Conservation (phyloP, 176 grass and related monocot species). For the Chloris gayana region DNA sequence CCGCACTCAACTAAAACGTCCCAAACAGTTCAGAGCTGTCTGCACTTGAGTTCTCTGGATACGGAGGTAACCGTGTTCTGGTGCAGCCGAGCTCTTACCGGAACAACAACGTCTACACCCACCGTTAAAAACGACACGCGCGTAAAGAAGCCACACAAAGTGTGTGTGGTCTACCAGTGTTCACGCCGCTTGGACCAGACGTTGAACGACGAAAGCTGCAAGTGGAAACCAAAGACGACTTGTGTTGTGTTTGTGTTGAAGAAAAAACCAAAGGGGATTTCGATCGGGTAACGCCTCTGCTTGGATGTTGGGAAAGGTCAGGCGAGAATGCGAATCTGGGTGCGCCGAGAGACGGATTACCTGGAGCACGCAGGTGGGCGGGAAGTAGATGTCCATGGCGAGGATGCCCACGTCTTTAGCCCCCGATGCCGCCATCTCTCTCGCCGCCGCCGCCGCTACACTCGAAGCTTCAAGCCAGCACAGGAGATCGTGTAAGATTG, state of each 20-base stretch:
- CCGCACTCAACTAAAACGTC: too few species aligned
- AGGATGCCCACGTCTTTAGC: slow-evolving; percentile 87
- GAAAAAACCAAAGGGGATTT: neutral
- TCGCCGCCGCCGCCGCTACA: neutral
- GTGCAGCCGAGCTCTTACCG: neutral
- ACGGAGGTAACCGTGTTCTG: too few species aligned
- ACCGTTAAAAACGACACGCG: neutral
- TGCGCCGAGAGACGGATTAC: neutral
- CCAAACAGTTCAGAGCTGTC: too few species aligned
- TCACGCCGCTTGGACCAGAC: neutral
- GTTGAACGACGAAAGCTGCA: neutral
- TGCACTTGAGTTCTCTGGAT: too few species aligned
- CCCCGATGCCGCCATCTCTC: slow-evolving; percentile 36
- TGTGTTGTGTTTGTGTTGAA: neutral
- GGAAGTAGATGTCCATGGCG: slow-evolving; percentile 97
- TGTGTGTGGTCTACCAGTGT: neutral
- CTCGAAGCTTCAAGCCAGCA: neutral
- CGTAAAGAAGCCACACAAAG: neutral
- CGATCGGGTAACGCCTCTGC: neutral
- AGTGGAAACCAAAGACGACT: neutral
- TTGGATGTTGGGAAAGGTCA: neutral
- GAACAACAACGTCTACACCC: neutral
- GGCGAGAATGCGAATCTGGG: neutral
- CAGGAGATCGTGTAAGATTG: neutral
- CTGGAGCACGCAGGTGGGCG: slow-evolving; percentile 76